Evolutionary conservation across 2,329 filamentous ascomycete genomes (phyloP).

Genomic region (Ophiosphaerella herpotricha): DNA sequence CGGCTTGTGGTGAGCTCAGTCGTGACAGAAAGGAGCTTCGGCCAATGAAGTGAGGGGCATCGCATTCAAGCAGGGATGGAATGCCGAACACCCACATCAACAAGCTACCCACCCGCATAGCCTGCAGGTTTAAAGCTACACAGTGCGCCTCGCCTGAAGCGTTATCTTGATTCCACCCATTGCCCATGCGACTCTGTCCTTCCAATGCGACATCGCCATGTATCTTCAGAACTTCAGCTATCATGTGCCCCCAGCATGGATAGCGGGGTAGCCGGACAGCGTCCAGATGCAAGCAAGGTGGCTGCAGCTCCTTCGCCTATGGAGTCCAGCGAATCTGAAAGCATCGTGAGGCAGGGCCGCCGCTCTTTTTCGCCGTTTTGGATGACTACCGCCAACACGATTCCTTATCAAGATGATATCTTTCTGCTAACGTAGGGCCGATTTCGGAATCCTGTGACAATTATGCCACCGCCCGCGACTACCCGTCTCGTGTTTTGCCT

Average conservation of each 20-base stretch:
- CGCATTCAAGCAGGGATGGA: conserved; percentile 10
- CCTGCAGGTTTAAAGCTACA: conserved; percentile 1
- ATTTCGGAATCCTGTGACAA: conserved; percentile 29
- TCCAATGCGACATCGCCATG: conserved; percentile 23
- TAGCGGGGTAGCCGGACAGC: conserved; percentile 24
- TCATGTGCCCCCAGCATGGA: conserved; percentile 15
- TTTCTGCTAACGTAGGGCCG: conserved; percentile 31
- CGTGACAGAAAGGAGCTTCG: conserved; percentile 23
- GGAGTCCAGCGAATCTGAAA: conserved; percentile 7
- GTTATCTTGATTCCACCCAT: conserved; percentile 10
- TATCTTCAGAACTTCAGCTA: conserved; percentile 10
- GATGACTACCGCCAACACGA: conserved; percentile 13
- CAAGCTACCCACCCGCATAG: background rate
- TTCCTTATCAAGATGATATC: conserved; percentile 36
- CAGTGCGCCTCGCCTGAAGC: conserved; percentile 2
- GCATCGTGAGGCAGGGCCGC: conserved; percentile 16
- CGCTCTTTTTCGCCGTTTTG: conserved; percentile 12
- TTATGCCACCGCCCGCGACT: conserved; percentile 1
- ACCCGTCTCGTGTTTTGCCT: background rate
- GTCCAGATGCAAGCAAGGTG: background rate
- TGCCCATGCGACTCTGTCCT: conserved; percentile 8
- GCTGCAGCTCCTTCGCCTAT: background rate
- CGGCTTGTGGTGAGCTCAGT: conserved; percentile 4
- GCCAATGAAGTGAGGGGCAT: conserved; percentile 34
- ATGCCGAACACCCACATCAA: conserved; percentile 15